Percentiles rank a stretch among this genome's conserved stretches.
These are phyloP conservation scores for Colletotrichum trifolii DNA, from an alignment of 2,329 filamentous ascomycete genomes.

Conservation along the genomic window DNA sequence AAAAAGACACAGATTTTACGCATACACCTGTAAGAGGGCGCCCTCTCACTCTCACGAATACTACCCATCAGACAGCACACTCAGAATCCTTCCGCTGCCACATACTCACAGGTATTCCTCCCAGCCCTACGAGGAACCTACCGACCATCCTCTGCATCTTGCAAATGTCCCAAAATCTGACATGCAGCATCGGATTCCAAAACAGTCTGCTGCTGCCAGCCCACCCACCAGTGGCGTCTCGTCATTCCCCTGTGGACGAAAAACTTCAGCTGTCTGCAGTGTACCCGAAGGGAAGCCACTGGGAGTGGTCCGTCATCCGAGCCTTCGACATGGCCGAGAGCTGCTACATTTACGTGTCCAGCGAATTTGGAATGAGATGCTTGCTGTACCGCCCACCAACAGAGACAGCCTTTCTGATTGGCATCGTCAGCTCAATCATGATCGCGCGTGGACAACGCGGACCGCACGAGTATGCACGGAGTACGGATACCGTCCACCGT, in stretches of 20 bases:
- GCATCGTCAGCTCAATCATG: not conserved
- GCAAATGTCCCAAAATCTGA: constrained; percentile 28
- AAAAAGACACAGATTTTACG: not conserved
- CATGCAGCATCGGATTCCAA: constrained; percentile 34
- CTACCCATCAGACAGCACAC: constrained; percentile 19
- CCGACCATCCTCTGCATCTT: constrained; percentile 18
- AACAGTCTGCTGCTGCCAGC: constrained; percentile 22
- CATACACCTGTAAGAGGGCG: constrained; percentile 15
- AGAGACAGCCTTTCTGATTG: constrained; percentile 4
- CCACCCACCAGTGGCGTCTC: constrained; percentile 22
- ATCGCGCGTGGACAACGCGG: not conserved
- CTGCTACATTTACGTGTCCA: constrained; percentile 24
- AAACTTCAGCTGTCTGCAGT: constrained; percentile 26
- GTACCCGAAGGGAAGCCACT: constrained; percentile 13
- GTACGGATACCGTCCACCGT: not conserved
- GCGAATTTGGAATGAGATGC: constrained; percentile 1
- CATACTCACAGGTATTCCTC: constrained; percentile 20
- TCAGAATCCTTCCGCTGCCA: constrained; percentile 36
- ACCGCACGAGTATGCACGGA: not conserved
- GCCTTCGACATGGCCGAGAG: constrained; percentile 23
- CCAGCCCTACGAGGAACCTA: constrained; percentile 35
- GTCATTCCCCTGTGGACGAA: constrained; percentile 1
- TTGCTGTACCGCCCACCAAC: constrained; percentile 24
- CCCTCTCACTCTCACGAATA: not conserved
- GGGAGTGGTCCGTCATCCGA: constrained; percentile 25